phyloP scores from a whole-genome alignment of 2,329 filamentous ascomycete genomes.

The Diplodia scrobiculata region DNA sequence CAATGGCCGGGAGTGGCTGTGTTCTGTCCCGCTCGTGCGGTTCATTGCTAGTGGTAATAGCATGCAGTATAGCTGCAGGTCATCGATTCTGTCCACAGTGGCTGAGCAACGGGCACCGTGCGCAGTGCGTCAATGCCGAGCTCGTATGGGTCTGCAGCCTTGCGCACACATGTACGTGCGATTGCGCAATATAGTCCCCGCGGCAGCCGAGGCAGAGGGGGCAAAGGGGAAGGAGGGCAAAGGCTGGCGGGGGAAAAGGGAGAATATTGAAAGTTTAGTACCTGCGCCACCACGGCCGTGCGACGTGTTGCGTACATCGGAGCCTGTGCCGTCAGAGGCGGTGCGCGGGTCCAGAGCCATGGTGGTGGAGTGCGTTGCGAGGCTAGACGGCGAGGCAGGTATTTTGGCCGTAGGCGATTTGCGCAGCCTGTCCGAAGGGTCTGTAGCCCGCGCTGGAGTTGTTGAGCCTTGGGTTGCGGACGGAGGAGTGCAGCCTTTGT shows the following conservation, averaged over 20 bases:
- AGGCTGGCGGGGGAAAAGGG: slow-evolving; percentile 13
- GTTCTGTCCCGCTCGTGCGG: no score
- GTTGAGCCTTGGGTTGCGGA: not conserved
- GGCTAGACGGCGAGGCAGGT: not conserved
- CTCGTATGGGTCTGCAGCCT: not conserved
- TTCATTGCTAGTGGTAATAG: no score
- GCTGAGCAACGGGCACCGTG: slow-evolving; percentile 1
- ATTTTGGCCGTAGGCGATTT: no score
- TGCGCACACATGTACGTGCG: not conserved
- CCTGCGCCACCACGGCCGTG: slow-evolving; percentile 77
- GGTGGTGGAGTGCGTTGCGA: not conserved
- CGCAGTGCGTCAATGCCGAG: not conserved
- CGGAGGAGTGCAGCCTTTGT: not conserved
- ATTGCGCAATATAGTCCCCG: not conserved
- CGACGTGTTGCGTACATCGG: slow-evolving; percentile 49
- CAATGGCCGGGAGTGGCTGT: not conserved
- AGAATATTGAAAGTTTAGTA: slow-evolving; percentile 38
- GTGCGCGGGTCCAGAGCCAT: slow-evolving; percentile 31
- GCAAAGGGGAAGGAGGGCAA: not conserved
- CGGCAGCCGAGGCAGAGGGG: not conserved
- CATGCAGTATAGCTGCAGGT: not conserved
- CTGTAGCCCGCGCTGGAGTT: not conserved
- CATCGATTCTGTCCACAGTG: not conserved
- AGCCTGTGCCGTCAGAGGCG: slow-evolving; percentile 31
- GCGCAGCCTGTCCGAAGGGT: not conserved